Percentiles rank a stretch among this genome's conserved stretches.
Evolutionary conservation across 139 green algal species (phyloP).

Genomic region (Chlamydomonas sp.): DNA sequence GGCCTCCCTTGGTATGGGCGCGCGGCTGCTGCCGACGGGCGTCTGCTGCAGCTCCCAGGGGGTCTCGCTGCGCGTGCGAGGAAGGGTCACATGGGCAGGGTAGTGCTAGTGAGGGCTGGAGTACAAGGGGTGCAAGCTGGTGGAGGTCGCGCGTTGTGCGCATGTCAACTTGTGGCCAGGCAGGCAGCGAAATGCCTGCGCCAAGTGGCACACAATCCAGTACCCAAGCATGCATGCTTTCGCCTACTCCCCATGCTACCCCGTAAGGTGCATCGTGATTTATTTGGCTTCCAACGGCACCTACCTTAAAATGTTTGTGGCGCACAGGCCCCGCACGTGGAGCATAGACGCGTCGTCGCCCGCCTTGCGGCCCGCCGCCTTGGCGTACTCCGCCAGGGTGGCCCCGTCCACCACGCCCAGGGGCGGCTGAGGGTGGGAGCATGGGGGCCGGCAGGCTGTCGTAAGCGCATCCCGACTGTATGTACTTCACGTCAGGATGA

Average conservation of each 20-base stretch:
- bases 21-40: too few species aligned
- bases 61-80: too few species aligned
- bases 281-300: neutral
- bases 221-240: neutral
- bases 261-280: neutral
- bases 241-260: neutral
- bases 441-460: neutral
- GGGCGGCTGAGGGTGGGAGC: constrained; percentile 47
- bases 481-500: neutral
- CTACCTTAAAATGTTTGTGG: constrained; percentile 76
- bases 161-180: too few species aligned
- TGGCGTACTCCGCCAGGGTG: constrained; percentile 71
- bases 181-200: too few species aligned
- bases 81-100: too few species aligned
- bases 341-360: constrained; percentile 67
- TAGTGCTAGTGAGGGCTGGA: too few species aligned
- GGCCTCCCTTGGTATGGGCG: too few species aligned
- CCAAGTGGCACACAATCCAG: too few species aligned
- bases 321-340: constrained; percentile 81
- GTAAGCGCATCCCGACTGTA: too few species aligned
- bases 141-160: too few species aligned
- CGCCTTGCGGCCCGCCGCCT: constrained; percentile 32
- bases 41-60: too few species aligned
- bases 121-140: too few species aligned
- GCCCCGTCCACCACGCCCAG: constrained; percentile 83